Evolutionary conservation across 176 grass and related monocot species (phyloP).

Genomic region (Ananas comosus): DNA sequence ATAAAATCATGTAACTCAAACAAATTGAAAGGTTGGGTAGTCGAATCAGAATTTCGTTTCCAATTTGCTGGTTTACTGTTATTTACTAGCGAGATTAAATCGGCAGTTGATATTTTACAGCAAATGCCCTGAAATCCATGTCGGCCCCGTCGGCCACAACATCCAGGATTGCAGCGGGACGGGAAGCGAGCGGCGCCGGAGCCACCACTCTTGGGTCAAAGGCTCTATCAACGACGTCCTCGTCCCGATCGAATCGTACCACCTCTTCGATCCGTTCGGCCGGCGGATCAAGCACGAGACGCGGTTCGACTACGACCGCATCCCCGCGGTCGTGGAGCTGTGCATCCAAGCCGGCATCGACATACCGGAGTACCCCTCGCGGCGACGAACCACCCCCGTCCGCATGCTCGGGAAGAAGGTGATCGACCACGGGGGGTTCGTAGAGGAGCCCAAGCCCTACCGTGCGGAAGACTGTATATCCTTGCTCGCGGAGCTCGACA

Average conservation of each 20-base stretch:
- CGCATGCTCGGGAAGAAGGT: conserved; percentile 90
- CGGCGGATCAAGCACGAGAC: conserved; percentile 83
- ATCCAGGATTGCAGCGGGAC: conserved; percentile 71
- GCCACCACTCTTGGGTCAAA: conserved; percentile 67
- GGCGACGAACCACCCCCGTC: conserved; percentile 57
- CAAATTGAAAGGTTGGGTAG: too few species aligned
- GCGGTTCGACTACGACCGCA: conserved; percentile 67
- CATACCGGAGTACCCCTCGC: conserved; percentile 68
- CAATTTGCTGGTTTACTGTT: background rate
- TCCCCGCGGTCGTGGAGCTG: conserved; percentile 81
- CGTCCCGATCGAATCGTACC: conserved; percentile 79
- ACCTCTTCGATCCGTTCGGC: conserved; percentile 87
- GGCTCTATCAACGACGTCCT: conserved; percentile 76
- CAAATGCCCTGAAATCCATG: conserved; percentile 75
- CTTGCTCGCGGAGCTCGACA: conserved; percentile 69
- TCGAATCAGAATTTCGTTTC: background rate
- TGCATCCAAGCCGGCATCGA: conserved; percentile 92
- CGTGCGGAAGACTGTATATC: conserved; percentile 47
- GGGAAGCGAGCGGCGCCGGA: conserved; percentile 59
- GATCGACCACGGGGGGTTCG: conserved; percentile 48
- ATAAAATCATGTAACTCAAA: too few species aligned
- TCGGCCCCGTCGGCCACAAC: conserved; percentile 67
- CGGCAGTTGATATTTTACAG: conserved; percentile 33
- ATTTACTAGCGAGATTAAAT: background rate
- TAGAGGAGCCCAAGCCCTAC: conserved; percentile 61